Percentiles rank a stretch among this genome's conserved stretches.
Conservation (phyloP, 2,329 filamentous ascomycete species). For the Hymenoscyphus salicellus region DNA sequence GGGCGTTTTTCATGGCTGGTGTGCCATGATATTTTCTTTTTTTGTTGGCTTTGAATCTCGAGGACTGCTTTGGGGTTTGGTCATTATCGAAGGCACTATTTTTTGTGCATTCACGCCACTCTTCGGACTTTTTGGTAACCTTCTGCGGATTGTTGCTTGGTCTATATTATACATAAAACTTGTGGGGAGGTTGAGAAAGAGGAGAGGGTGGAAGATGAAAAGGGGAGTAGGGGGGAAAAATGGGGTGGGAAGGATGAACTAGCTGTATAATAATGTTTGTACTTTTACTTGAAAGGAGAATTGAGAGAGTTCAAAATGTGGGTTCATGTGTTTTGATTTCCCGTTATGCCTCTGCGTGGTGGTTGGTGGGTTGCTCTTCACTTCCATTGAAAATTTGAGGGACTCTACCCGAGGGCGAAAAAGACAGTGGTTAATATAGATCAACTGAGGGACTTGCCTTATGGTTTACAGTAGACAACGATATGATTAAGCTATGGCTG, state of each 20-base stretch:
- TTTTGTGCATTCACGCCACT: slow-evolving; percentile 13
- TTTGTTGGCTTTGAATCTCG: neutral
- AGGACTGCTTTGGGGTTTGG: neutral
- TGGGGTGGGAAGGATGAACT: too few species aligned
- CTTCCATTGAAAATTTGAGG: too few species aligned
- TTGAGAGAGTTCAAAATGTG: neutral
- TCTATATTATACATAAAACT: neutral
- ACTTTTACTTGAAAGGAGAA: slow-evolving; percentile 3
- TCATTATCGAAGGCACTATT: neutral
- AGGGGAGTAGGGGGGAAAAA: neutral
- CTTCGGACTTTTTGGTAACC: neutral
- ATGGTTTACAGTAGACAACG: too few species aligned
- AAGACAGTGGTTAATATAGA: too few species aligned
- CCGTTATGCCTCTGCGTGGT: too few species aligned
- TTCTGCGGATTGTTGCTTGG: neutral
- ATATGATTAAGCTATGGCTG: too few species aligned
- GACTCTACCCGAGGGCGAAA: too few species aligned
- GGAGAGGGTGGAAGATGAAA: neutral
- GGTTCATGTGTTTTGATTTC: too few species aligned
- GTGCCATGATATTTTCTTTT: too few species aligned
- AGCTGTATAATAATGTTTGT: slow-evolving; percentile 16
- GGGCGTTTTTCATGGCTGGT: slow-evolving; percentile 8
- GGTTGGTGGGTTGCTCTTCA: too few species aligned
- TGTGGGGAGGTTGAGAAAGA: neutral
- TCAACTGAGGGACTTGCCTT: too few species aligned